These are phyloP conservation scores for Trypanosoma cruzi DNA, from an alignment of 208 protist species.

Conservation along the genomic window DNA sequence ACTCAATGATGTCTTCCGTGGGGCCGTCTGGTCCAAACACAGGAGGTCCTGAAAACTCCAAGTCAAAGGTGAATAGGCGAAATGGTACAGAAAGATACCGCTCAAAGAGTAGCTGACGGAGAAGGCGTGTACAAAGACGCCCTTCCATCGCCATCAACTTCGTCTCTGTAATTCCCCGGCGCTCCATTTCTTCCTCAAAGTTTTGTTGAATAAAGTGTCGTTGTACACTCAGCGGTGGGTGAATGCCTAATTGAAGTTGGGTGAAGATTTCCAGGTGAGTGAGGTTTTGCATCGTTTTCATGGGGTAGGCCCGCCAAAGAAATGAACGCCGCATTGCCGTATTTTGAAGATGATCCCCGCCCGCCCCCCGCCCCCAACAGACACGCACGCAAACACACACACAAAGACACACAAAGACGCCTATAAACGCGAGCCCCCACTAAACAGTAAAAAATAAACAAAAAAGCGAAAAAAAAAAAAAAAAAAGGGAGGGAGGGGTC, in stretches of 20 bases:
- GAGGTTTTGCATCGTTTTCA: conserved; percentile 30
- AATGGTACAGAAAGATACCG: conserved; percentile 90
- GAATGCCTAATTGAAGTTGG: conserved; percentile 85
- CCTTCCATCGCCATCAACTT: conserved; percentile 87
- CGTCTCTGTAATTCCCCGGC: conserved; percentile 70
- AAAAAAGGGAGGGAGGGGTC: not conserved
- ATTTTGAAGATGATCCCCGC: not conserved
- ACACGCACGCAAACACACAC: too few relatives aligned
- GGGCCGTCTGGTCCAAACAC: conserved; percentile 85
- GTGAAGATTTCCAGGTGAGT: conserved; percentile 78
- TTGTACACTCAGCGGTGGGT: conserved; percentile 60
- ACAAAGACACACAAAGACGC: too few relatives aligned
- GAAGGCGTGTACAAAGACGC: conserved; percentile 58
- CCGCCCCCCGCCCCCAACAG: too few relatives aligned
- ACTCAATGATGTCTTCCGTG: conserved; percentile 89
- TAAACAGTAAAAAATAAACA: too few relatives aligned
- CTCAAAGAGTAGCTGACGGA: conserved; percentile 73
- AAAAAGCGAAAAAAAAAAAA: not conserved
- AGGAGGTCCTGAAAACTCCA: conserved; percentile 89
- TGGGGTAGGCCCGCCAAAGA: not conserved
- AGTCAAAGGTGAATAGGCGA: conserved; percentile 87
- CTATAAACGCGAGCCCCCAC: too few relatives aligned
- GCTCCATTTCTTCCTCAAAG: conserved; percentile 65
- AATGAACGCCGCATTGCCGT: conserved; percentile 22
- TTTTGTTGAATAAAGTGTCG: conserved; percentile 84